Base-by-base conservation (phyloP, 83 land plant genomes). In the Larix sibirica region DNA sequence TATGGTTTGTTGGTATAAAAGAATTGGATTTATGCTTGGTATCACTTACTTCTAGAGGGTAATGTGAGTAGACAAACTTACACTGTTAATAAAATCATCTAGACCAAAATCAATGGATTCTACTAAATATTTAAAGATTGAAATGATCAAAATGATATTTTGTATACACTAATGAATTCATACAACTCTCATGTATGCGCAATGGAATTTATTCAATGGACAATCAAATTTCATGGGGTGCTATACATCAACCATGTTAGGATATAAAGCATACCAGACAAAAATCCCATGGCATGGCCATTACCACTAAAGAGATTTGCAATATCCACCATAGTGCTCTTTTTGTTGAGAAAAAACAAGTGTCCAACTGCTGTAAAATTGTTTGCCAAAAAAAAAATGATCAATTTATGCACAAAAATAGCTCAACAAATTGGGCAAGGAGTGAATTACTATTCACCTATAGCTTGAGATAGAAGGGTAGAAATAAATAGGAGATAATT, bases 151-250 rank as follows among this genome's bases (percentile, higher is more conserved):
- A 21, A 28, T 67, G 47, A 36, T 38, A 38, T 70, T 70, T 70
- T 70, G 75, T 70, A 70, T 18, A 40, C 40, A 36, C 14, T 33
- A 23, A 36, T 36, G n/a, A 33, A 69, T 36, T 36, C 36, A 38
- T 38, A 36, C 6, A 44, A 70, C 47, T 70, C 75, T 17, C 8
- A 70, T 38, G 17, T 20, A 70, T 36, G 31, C 0, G 50, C 36
- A 70, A 70, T 40, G 75, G 10, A 24, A 36, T 70, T 7, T 70
- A 70, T 70, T 38, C 9, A 7, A 40, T 38, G 75, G 18, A 38
- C 75, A 70, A 38, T 6, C 47, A 70, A 36, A 70, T 70, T 70
- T 70, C 50, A 70, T 10, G 23, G 74, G n/a, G 23, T 28, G 75
- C 20, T 70, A 38, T 38, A 70, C 75, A 70, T 28, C 17, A 70